A percentile compares a stretch with the other conserved stretches of the same genome.
These are phyloP conservation scores for Cladophialophora exuberans DNA, from an alignment of 2,329 filamentous ascomycete species.

Conservation along the genomic window DNA sequence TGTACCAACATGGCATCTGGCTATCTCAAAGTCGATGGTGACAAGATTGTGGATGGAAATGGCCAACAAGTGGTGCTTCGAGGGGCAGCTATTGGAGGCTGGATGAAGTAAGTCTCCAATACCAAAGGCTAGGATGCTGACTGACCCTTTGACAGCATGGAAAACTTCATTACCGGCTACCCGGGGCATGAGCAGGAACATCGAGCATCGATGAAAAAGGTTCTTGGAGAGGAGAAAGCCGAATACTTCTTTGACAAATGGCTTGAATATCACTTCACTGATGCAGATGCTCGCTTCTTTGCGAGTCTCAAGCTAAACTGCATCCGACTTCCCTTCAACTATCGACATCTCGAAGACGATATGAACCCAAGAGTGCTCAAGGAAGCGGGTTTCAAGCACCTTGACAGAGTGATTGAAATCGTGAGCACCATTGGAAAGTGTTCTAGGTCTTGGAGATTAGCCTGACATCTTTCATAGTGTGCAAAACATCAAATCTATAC, in stretches of 20 bases:
- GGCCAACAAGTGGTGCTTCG: slow-evolving; percentile 53
- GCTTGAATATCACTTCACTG: slow-evolving; percentile 62
- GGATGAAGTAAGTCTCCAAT: slow-evolving; percentile 41
- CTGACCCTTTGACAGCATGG: slow-evolving; percentile 45
- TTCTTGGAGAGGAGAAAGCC: slow-evolving; percentile 59
- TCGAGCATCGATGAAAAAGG: slow-evolving; percentile 54
- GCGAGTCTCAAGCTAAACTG: slow-evolving; percentile 60
- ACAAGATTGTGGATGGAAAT: slow-evolving; percentile 51
- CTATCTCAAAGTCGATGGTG: slow-evolving; percentile 46
- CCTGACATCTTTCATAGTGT: slow-evolving; percentile 34
- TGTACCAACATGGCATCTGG: slow-evolving; percentile 9
- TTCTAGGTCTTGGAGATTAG: background rate
- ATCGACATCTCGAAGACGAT: slow-evolving; percentile 55
- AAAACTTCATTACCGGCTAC: slow-evolving; percentile 67
- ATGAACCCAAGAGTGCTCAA: slow-evolving; percentile 51
- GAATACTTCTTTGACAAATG: slow-evolving; percentile 64
- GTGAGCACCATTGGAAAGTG: no score
- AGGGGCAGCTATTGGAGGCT: slow-evolving; percentile 45
- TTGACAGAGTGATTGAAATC: slow-evolving; percentile 50
- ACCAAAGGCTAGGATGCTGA: background rate
- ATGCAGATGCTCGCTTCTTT: slow-evolving; percentile 61
- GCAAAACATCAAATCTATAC: slow-evolving; percentile 53
- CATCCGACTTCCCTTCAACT: slow-evolving; percentile 63
- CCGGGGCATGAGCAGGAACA: slow-evolving; percentile 61
- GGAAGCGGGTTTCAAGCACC: slow-evolving; percentile 49